phyloP scores from a whole-genome alignment of 192 early-diverging fungal genomes.

The Coemansia sp. region DNA sequence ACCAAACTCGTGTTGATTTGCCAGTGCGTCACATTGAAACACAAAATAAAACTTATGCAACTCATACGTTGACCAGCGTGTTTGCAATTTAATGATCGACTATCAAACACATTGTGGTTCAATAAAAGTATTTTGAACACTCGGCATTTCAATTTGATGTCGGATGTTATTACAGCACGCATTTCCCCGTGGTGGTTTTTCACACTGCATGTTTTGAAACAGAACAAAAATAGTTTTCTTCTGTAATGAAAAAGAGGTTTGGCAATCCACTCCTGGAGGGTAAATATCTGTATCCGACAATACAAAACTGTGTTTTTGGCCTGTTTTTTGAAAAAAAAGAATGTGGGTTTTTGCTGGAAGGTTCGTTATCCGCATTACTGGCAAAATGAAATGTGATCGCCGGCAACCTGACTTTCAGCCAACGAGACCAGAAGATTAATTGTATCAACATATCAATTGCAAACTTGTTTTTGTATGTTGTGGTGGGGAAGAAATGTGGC shows the following conservation, averaged over 20 bases:
- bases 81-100: background rate
- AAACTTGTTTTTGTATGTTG: no score
- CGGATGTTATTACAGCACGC: constrained; percentile 6
- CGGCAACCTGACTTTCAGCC: background rate
- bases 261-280: no score
- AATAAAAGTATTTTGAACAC: background rate
- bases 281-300: no score
- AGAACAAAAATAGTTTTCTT: background rate
- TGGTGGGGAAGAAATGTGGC: no score
- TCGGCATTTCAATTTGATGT: background rate
- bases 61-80: background rate
- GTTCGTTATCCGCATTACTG: background rate
- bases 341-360: background rate
- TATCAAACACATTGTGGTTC: background rate
- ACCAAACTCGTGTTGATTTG: background rate
- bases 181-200: constrained; percentile 4
- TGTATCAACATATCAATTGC: no score
- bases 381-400: background rate
- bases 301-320: no score
- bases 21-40: background rate
- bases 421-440: background rate
- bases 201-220: background rate
- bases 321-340: no score
- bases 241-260: background rate
- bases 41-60: background rate